These are phyloP conservation scores for Aspergillus pseudonomiae DNA, from an alignment of 2,329 filamentous ascomycete species.

Conservation along the genomic window DNA sequence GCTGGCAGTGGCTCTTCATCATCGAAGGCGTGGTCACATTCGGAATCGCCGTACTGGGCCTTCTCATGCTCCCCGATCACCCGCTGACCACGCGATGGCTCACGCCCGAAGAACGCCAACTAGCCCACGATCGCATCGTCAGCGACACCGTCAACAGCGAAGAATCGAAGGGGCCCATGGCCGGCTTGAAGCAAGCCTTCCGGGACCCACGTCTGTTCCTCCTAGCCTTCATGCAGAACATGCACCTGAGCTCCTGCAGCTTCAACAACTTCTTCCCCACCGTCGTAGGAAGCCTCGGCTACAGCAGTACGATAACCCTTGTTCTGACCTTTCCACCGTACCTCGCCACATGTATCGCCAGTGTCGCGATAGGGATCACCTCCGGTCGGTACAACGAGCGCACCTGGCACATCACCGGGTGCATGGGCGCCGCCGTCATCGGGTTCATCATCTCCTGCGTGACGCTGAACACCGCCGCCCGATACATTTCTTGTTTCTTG, in stretches of 20 bases:
- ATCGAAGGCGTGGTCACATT: slow-evolving; percentile 19
- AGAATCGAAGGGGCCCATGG: not conserved
- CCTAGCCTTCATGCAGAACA: slow-evolving; percentile 49
- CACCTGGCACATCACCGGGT: slow-evolving; percentile 18
- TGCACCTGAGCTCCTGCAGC: slow-evolving; percentile 47
- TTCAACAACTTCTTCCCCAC: slow-evolving; percentile 52
- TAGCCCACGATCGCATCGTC: not conserved
- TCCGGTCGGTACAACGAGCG: slow-evolving; percentile 18
- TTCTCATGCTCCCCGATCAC: slow-evolving; percentile 5
- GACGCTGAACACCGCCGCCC: not conserved
- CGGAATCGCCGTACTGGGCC: not conserved
- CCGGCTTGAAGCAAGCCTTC: slow-evolving; percentile 25
- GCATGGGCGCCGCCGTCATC: slow-evolving; percentile 14
- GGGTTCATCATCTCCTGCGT: slow-evolving; percentile 19
- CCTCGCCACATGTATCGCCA: slow-evolving; percentile 2
- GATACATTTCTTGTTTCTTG: slow-evolving; percentile 35
- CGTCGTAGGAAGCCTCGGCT: slow-evolving; percentile 50
- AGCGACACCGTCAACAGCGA: not conserved
- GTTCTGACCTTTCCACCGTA: slow-evolving; percentile 45
- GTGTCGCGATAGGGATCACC: not conserved
- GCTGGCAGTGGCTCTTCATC: slow-evolving; percentile 29
- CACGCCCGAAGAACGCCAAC: not conserved
- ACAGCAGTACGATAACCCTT: slow-evolving; percentile 50
- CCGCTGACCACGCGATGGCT: not conserved
- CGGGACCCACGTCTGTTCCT: slow-evolving; percentile 42